Evolutionary conservation across 2,329 filamentous ascomycete species (phyloP).

Genomic region (Alternaria hordeiaustralica): DNA sequence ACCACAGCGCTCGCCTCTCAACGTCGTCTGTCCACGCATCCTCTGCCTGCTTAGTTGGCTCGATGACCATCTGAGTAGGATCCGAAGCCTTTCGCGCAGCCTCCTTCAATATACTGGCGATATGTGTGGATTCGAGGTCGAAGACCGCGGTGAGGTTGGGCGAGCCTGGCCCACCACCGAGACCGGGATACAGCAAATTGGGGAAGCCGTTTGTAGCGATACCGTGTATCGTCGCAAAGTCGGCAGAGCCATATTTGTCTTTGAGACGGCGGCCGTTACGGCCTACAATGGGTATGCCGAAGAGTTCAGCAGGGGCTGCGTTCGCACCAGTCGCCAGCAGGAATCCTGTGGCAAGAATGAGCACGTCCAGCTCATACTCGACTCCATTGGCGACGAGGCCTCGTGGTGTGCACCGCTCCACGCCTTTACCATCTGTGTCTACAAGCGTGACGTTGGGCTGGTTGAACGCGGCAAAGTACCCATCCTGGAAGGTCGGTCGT

Average conservation of each 20-base stretch:
- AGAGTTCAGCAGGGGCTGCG: conserved; percentile 27
- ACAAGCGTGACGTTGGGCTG: conserved; percentile 63
- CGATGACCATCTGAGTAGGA: conserved; percentile 1
- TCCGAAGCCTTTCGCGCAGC: background rate
- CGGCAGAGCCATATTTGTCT: conserved; percentile 53
- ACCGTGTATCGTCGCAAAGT: conserved; percentile 53
- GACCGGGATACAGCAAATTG: conserved; percentile 17
- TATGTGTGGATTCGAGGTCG: conserved; percentile 2
- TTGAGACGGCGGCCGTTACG: conserved; percentile 52
- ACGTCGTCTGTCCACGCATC: conserved; percentile 9
- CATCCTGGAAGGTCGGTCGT: conserved; percentile 66
- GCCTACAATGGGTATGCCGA: conserved; percentile 49
- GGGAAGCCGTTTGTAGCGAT: conserved; percentile 21
- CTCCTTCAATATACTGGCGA: conserved; percentile 1
- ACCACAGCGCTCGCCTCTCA: conserved; percentile 9
- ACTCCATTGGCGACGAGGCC: conserved; percentile 56
- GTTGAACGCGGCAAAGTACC: conserved; percentile 66
- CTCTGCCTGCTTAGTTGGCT: conserved; percentile 12
- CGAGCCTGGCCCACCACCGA: background rate
- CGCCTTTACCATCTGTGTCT: conserved; percentile 63
- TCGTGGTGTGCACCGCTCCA: conserved; percentile 53
- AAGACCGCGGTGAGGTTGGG: conserved; percentile 1
- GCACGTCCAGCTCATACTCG: conserved; percentile 56
- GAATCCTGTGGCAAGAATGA: conserved; percentile 56
- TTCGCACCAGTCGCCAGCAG: conserved; percentile 11